Conservation (phyloP, 2,329 filamentous ascomycete species). For the Ampelomyces quisqualis region DNA sequence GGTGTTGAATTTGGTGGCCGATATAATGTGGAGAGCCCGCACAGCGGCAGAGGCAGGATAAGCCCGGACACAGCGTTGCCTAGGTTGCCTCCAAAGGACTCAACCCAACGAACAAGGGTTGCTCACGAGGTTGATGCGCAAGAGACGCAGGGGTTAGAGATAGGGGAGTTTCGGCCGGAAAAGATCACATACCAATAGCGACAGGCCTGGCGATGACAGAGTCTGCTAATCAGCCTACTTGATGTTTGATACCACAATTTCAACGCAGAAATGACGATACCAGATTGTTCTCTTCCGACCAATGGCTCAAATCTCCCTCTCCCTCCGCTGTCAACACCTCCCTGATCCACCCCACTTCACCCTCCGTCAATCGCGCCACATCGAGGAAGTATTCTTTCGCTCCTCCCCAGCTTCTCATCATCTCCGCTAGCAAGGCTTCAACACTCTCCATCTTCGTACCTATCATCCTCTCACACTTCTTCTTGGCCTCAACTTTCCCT, state of each 20-base stretch:
- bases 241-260: not conserved
- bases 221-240: no score
- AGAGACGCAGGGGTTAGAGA: slow-evolving; percentile 14
- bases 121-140: slow-evolving; percentile 13
- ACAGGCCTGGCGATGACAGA: not conserved
- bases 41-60: slow-evolving; percentile 15
- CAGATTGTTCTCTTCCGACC: not conserved
- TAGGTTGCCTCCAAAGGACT: slow-evolving; percentile 2
- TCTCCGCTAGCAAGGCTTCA: slow-evolving; percentile 20
- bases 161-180: slow-evolving; percentile 14
- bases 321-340: slow-evolving; percentile 13
- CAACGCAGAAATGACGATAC: not conserved
- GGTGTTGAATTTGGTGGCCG: not conserved
- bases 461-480: slow-evolving; percentile 36
- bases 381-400: slow-evolving; percentile 23
- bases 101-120: not conserved
- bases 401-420: slow-evolving; percentile 21
- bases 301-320: not conserved
- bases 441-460: slow-evolving; percentile 43
- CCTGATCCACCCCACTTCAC: slow-evolving; percentile 18
- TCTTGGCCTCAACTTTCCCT: slow-evolving; percentile 27
- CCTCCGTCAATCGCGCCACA: slow-evolving; percentile 13
- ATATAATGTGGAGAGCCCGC: slow-evolving; percentile 8
- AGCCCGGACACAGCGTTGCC: slow-evolving; percentile 6
- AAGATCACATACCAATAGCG: slow-evolving; percentile 25